Conservation (phyloP, 768 basidiomycete species). For the Paxillus ammoniavirescens region DNA sequence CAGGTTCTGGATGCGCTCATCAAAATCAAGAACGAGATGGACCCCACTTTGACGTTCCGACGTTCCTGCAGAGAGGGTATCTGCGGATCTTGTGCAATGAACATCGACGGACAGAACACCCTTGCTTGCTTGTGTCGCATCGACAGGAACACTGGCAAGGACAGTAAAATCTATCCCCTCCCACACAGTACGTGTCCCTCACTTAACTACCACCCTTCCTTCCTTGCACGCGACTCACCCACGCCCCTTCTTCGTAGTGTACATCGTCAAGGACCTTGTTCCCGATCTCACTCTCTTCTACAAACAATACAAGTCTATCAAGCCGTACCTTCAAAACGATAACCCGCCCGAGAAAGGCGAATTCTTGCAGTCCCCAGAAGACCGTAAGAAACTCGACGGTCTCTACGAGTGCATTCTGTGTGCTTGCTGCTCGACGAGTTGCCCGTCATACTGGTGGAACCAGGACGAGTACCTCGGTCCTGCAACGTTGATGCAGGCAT, state of each 20-base stretch:
- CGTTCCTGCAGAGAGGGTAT: constrained; percentile 93
- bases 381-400: constrained; percentile 93
- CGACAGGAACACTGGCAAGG: constrained; percentile 68
- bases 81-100: constrained; percentile 99
- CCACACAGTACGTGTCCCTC: constrained; percentile 78
- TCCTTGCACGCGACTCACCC: neutral
- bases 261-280: constrained; percentile 98
- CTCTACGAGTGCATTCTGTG: constrained; percentile 98
- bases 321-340: constrained; percentile 94
- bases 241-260: constrained; percentile 58
- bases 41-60: constrained; percentile 96
- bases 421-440: constrained; percentile 96
- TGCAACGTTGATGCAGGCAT: constrained; percentile 94
- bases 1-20: constrained; percentile 89
- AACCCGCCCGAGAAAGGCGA: constrained; percentile 84
- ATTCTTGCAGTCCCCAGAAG: constrained; percentile 86
- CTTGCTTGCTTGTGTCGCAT: constrained; percentile 97
- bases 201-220: neutral
- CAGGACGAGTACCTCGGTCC: constrained; percentile 98
- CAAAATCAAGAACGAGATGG: constrained; percentile 99
- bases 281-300: constrained; percentile 90
- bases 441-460: constrained; percentile 99
- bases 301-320: constrained; percentile 99
- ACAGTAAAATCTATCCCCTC: constrained; percentile 92
- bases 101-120: constrained; percentile 97